Evolutionary conservation across 2,329 filamentous ascomycete genomes (phyloP), one percentile per base, ranked within the genome.

Genomic region (Macroventuria anomochaeta): DNA sequence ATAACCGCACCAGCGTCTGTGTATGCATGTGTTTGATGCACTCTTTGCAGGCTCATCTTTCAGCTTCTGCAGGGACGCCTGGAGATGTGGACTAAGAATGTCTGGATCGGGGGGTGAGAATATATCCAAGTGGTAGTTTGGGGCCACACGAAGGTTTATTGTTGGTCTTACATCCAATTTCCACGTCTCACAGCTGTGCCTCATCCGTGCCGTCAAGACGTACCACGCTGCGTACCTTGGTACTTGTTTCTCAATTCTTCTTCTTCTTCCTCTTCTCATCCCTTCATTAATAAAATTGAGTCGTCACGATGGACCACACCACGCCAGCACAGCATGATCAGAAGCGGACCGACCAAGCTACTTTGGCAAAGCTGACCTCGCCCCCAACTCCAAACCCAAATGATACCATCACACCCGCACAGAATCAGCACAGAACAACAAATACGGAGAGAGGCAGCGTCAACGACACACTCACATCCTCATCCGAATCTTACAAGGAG

Each of bases 131-230:
- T 23, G 13, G 13, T 31, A 21, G n/a, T 36, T 32, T 53, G 36
- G 42, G 37, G 37, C 29, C 46, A 36, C 8, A 23, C 25, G 13
- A 42, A 13, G 31, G 23, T 46, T 46, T 28, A 34, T 52, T 40
- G 33, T 40, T 29, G 42, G 42, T 42, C 50, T 53, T 46, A 47
- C 50, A 28, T n/a, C 18, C 10, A 46, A 46, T 53, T n/a, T 46
- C 42, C 42, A 42, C 37, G 18, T 41, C 50, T 47, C 31, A 41
- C 48, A 21, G 37, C 42, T 46, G 50, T 47, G 50, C 50, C 50
- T 46, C 50, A 36, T 21, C 25, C 32, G 42, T 46, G 46, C 46
- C 23, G 37, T 26, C 36, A 42, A 41, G 37, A 37, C 50, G 36
- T 31, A 17, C 37, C 15, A 6, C 26, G 5, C n/a, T n/a, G 4